Evolutionary conservation across 169 alveolate species (phyloP).

Genomic region (Plasmodium gonderi): DNA sequence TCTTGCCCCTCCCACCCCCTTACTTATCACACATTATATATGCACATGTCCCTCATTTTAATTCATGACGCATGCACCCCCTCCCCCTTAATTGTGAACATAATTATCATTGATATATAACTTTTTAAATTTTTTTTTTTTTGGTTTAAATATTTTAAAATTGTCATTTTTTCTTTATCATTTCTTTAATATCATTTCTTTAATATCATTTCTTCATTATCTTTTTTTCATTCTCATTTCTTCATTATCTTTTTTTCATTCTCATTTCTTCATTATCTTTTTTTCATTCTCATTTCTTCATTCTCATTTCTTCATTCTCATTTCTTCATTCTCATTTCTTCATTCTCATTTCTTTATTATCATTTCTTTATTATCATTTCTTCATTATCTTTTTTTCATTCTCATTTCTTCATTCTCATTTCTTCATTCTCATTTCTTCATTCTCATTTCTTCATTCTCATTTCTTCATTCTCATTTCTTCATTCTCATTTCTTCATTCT

Average conservation of each 20-base stretch:
- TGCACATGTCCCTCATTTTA: neutral
- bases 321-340: neutral
- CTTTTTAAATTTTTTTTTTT: slow-evolving; percentile 37
- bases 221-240: neutral
- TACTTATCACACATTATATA: neutral
- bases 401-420: neutral
- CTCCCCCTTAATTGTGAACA: neutral
- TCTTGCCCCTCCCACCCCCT: too few relatives aligned
- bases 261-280: neutral
- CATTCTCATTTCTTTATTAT: neutral
- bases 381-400: neutral
- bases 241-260: too few relatives aligned
- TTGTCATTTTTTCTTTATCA: neutral
- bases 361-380: neutral
- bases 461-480: neutral
- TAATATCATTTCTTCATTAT: neutral
- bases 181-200: neutral
- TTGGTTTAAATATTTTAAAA: slow-evolving; percentile 18
- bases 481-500: neutral
- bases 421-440: neutral
- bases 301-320: neutral
- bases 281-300: neutral
- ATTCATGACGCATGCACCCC: neutral
- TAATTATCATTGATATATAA: slow-evolving; percentile 4
- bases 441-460: neutral